Base-by-base conservation (phyloP, 176 grass and related monocot genomes). In the Rhynchospora pubera region DNA sequence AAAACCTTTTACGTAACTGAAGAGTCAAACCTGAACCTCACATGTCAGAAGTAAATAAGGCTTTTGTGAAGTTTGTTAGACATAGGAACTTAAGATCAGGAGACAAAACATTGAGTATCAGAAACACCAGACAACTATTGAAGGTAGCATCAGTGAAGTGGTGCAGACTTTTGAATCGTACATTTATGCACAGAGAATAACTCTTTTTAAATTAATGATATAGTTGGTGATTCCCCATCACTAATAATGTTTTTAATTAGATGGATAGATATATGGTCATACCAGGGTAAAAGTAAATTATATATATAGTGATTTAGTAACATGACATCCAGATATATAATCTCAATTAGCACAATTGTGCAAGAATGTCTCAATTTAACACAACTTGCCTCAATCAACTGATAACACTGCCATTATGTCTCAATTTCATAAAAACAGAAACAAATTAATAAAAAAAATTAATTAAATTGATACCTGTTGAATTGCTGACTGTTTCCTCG, bases 401-500 rank as follows among this genome's bases (percentile, higher is more conserved):
- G 19, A 70, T 44, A 70, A 8, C 39, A 6, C 18, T 70, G 42
- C 18, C 39, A 45, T 21, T 19, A 55, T 55, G 72, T 23, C 48
- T 30, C 48, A 76, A 76, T 55, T 76, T 50, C 14, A 73, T 46
- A 51, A 39, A 26, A 76, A 55, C 7, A 76, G 28, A 77, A 24
- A 11, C 32, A 30, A 3, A 67, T 60, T 39, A 28, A 79, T 23
- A 76, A 75, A 26, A 42, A 80, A 83, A 55, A 83, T n/a, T n/a
- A 84, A 3, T 3, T 8, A 69, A 5, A 87, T 26, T 57, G 66
- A 80, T 84, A 98, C 96, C 96, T 98, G 92, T 78, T 94, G 92
- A 47, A 94, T 91, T 5, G 92, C 89, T 9, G 82, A 85, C 73
- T 98, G 81, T 72, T 89, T 94, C 81, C 44, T 93, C n/a, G 95